These are phyloP conservation scores for Gracilariopsis chorda DNA, from an alignment of 23 red algal species.

Conservation along the genomic window DNA sequence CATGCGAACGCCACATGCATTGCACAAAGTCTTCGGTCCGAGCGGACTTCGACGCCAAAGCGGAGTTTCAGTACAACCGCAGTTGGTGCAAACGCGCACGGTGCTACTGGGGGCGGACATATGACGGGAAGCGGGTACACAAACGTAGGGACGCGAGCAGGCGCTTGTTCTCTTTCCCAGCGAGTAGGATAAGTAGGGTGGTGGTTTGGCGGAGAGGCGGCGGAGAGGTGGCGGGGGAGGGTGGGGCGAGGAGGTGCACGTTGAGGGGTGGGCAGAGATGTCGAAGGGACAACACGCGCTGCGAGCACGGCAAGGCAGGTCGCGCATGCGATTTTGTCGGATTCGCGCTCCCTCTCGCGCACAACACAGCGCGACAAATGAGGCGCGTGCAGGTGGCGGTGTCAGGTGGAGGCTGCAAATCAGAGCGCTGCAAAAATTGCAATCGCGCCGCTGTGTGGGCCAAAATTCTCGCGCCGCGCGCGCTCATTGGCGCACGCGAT, in stretches of 20 bases:
- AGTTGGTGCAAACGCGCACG: slow-evolving; percentile 67
- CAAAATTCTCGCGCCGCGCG: slow-evolving; percentile 6
- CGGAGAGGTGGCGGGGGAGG: background rate
- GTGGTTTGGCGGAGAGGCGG: background rate
- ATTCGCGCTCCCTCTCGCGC: background rate
- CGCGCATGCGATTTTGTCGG: too few species aligned
- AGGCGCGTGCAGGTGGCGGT: background rate
- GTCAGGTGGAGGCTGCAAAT: slow-evolving; percentile 22
- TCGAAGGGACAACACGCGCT: too few species aligned
- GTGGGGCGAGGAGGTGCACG: background rate
- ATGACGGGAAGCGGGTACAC: background rate
- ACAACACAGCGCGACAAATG: background rate
- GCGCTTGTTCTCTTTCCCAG: too few species aligned
- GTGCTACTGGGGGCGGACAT: background rate
- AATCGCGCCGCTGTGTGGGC: background rate
- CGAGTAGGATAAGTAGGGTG: too few species aligned
- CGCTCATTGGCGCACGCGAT: background rate
- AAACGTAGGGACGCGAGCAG: background rate
- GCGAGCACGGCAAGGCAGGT: too few species aligned
- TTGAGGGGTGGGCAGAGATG: background rate
- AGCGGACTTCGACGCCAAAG: slow-evolving; percentile 90
- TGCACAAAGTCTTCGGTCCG: slow-evolving; percentile 94
- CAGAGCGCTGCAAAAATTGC: slow-evolving; percentile 32
- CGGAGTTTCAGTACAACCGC: slow-evolving; percentile 82
- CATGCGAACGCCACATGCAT: slow-evolving; percentile 92